Base-by-base conservation (phyloP, 768 basidiomycete genomes). In the Psilocybe cubensis region DNA sequence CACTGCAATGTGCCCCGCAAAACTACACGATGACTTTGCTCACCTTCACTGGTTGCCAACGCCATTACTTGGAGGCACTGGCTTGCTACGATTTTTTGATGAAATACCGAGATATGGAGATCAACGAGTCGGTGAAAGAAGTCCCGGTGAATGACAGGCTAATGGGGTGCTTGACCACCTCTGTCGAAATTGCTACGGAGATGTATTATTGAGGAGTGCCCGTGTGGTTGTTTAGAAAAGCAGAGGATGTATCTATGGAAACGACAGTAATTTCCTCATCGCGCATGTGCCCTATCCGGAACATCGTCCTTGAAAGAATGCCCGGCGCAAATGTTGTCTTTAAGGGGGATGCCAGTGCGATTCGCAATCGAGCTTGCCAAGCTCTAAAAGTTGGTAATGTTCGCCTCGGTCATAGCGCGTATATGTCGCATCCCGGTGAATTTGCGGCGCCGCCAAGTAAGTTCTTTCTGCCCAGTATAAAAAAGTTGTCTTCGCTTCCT, bases 361-460 rank as follows among this genome's bases (percentile, higher is more conserved):
- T 54, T 20, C 44, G 58, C 2, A 59, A 59, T 29, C 18, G 33
- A 21, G 52, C 47, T 4, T 59, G 52, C 25, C 58, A 59, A 24
- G 12, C 52, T 17, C 17, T 59, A n/a, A 24, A 29, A 23, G 14
- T 46, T 14, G 38, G 42, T 8, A 27, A 31, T 12, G 29, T 59
- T 35, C 17, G 28, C n/a, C 21, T 46, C 14, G 58, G 45, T 3
- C 58, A 59, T 48, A 9, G 24, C 17, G 25, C 58, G 18, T 20
- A 48, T 17, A 9, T 12, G 5, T 9, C 7, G 10, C 24, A 54
- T n/a, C 58, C 46, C 12, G 52, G 58, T 2, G 52, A 54, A 23
- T 33, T 46, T n/a, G 28, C 6, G 4, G 12, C 3, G 27, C 14
- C 5, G 5, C 4, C 4, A 10, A 3, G 31, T 10, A 9, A 33